Base-by-base conservation (phyloP, 2,329 filamentous ascomycete genomes). In the Phialophora tarda region DNA sequence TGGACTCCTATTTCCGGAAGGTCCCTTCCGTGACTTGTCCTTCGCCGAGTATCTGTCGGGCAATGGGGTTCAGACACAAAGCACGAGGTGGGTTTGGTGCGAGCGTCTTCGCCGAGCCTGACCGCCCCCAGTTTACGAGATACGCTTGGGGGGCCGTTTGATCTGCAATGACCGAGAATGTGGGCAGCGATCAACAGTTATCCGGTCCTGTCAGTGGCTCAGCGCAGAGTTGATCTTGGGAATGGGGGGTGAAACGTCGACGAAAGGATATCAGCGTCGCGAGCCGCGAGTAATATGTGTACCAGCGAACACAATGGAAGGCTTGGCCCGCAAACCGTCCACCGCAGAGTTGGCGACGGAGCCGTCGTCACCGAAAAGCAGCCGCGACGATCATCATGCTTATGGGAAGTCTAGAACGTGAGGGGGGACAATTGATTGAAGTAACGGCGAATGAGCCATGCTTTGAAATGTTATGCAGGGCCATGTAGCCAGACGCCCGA, bases 401-500 rank as follows among this genome's bases (percentile, higher is more conserved):
- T 59, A 50, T 50, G 57, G 17, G 30, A 59, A 59, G 44, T 28
- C 57, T 59, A 50, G 57, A 23, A 59, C 47, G 28, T 59, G 34
- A 59, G 55, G 21, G 44, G 21, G 34, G 32, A 58, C 32, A 41
- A 21, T 28, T 30, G 23, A 48, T 47, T 11, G 24, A 38, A 26
- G 56, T 6, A 44, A 7, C 38, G 4, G 12, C 41, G 48, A 24
- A 28, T 24, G 48, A 51, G 48, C 41, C 17, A n/a, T 41, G 47
- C 48, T 51, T 51, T 61, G 47, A 51, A 51, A 30, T 55, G 28
- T 32, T 55, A 61, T 61, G 59, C 59, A 61, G 59, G 59, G 59
- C 47, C 21, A 44, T 53, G 59, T 54, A 54, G 59, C 30, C 59
- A 32, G 21, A 24, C 8, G 59, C 59, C 59, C 14, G 59, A 54